Evolutionary conservation across 495 filamentous ascomycete genomes (phyloP).

Genomic region (Tuber brumale): DNA sequence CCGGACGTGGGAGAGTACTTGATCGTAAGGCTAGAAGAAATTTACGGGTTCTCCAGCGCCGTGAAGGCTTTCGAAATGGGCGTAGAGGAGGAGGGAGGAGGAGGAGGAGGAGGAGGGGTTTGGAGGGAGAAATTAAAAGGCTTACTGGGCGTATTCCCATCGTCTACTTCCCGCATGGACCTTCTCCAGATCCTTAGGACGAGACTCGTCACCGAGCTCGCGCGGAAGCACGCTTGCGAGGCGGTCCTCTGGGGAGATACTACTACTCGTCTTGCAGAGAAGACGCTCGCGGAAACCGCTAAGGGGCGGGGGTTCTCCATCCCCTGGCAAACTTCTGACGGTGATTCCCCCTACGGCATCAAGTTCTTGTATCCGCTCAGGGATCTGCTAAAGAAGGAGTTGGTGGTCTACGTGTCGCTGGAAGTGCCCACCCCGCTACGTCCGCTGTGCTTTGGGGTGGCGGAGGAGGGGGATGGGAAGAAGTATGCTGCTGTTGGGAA

Average conservation of each 20-base stretch:
- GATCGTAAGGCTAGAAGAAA: slow-evolving; percentile 29
- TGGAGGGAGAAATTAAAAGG: slow-evolving; percentile 48
- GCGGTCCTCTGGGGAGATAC: slow-evolving; percentile 75
- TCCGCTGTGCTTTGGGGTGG: slow-evolving; percentile 19
- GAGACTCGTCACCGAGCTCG: slow-evolving; percentile 60
- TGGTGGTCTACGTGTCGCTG: slow-evolving; percentile 56
- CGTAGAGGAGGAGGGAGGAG: slow-evolving; percentile 6
- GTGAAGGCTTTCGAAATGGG: slow-evolving; percentile 38
- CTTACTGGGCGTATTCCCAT: slow-evolving; percentile 55
- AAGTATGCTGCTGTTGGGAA: slow-evolving; percentile 48
- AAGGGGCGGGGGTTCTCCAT: slow-evolving; percentile 81
- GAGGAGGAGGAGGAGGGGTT: slow-evolving; percentile 34
- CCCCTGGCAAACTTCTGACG: slow-evolving; percentile 75
- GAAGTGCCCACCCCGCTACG: slow-evolving; percentile 19
- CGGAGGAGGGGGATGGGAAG: background rate
- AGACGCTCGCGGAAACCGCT: slow-evolving; percentile 76
- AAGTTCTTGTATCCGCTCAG: slow-evolving; percentile 63
- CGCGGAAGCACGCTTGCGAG: slow-evolving; percentile 55
- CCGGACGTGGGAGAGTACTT: slow-evolving; percentile 23
- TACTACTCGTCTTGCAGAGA: slow-evolving; percentile 79
- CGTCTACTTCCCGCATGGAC: slow-evolving; percentile 69
- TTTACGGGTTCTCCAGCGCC: slow-evolving; percentile 45
- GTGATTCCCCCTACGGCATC: slow-evolving; percentile 53
- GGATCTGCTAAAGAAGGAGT: slow-evolving; percentile 74
- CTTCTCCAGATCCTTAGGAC: slow-evolving; percentile 62